Base-by-base conservation (phyloP, 2,329 filamentous ascomycete species). In the Ophioceras dolichostomum region DNA sequence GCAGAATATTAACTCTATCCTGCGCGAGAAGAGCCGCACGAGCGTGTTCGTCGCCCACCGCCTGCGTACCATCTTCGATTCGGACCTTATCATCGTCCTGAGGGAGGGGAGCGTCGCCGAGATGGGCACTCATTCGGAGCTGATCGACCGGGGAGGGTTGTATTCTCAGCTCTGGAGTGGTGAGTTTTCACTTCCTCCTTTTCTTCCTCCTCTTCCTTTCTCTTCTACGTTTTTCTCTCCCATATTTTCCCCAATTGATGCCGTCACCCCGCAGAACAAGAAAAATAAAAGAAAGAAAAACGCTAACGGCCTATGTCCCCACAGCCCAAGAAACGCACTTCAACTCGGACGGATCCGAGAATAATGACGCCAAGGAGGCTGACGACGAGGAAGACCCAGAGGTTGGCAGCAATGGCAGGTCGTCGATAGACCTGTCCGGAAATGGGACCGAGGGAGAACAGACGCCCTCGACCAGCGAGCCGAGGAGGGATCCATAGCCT, bases 31-130 rank as follows among this genome's bases (percentile, higher is more conserved):
- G 63, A 67, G 68, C 3, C 74, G 88, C 39, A 96, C 91, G 1
- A 95, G 87, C 47, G 84, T 98, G 1, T 96, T 96, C 53, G 83
- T 98, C 5, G 91, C 91, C 6, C 91, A 96, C 58, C 74, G 91
- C 14, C 62, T 98, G 41, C 75, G 89, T 37, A 96, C 91, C 0
- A 95, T 98, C 46, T 94, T 84, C 51, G 91, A 96, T 51, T 84
- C 84, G 28, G 83, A 96, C 58, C 65, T 88, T 49, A 96, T 96
- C 48, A 88, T 96, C 49, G 91, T 96, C 27, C 63, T 96, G 39
- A 81, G 79, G 53, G 79, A 83, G 42, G 91, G 91, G 0, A 67
- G 65, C 12, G 87, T 96, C n/a, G 85, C 79, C 3, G 91, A 96
- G 62, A 77, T 74, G 57, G 91, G 91, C 12, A 94, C 83, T 13